A percentile compares a stretch with the other conserved stretches of the same genome.
These are phyloP conservation scores for Drechslerella coelobrocha DNA, from an alignment of 2,329 filamentous ascomycete species.

Conservation along the genomic window DNA sequence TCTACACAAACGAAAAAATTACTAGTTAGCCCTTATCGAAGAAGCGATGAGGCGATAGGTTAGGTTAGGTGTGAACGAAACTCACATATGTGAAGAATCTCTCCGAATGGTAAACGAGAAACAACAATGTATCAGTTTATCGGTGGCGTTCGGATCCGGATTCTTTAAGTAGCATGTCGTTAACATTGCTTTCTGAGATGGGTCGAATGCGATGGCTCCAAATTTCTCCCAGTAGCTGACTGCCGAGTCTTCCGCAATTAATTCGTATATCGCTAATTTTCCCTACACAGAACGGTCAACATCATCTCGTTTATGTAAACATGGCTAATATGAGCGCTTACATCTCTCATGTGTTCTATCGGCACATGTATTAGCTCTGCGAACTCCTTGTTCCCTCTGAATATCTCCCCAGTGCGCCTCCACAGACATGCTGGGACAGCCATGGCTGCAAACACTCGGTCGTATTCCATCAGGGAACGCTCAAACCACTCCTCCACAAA, in stretches of 20 bases:
- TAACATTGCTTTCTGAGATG: constrained; percentile 89
- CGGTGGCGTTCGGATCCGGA: constrained; percentile 72
- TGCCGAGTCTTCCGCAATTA: constrained; percentile 90
- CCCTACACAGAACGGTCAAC: constrained; percentile 65
- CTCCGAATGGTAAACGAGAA: constrained; percentile 97
- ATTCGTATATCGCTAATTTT: constrained; percentile 92
- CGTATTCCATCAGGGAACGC: constrained; percentile 93
- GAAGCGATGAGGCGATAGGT: constrained; percentile 3
- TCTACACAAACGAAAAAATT: constrained; percentile 63
- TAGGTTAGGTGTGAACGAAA: constrained; percentile 39
- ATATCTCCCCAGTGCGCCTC: constrained; percentile 95
- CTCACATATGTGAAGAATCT: constrained; percentile 96
- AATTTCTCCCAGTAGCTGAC: constrained; percentile 99
- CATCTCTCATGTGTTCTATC: constrained; percentile 87
- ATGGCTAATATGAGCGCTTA: too few relatives aligned
- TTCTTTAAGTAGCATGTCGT: constrained; percentile 92
- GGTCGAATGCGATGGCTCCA: constrained; percentile 94
- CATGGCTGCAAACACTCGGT: constrained; percentile 98
- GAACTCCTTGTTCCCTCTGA: constrained; percentile 98
- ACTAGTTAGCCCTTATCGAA: constrained; percentile 7
- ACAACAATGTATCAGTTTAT: constrained; percentile 84
- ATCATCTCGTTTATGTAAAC: constrained; percentile 37
- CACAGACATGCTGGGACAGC: constrained; percentile 97
- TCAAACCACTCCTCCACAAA: constrained; percentile 99
- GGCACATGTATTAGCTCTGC: constrained; percentile 92